Evolutionary conservation across 176 grass and related monocot species (phyloP).

Genomic region (Rhynchospora pubera): DNA sequence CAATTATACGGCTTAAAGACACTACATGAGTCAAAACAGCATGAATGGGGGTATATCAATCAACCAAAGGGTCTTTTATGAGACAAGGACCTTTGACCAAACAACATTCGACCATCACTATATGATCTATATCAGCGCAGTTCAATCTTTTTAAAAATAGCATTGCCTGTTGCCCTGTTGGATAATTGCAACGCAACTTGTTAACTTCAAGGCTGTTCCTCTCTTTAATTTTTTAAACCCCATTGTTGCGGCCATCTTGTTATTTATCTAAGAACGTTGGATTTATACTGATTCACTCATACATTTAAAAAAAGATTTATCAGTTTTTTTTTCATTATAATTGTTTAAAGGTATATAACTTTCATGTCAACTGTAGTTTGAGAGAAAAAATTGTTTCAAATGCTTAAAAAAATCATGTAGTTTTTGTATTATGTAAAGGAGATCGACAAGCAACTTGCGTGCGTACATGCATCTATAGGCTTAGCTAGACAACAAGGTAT

Average conservation of each 20-base stretch:
- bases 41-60: not conserved
- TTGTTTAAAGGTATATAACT: not conserved
- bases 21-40: not conserved
- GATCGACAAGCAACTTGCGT: not conserved
- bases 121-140: not conserved
- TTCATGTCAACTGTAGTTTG: not conserved
- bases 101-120: not conserved
- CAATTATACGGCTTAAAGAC: not conserved
- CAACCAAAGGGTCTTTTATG: not conserved
- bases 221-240: too few relatives aligned
- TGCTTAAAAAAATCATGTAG: not conserved
- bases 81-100: not conserved
- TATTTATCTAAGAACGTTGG: not conserved
- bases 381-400: not conserved
- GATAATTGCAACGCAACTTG: too few relatives aligned
- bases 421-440: not conserved
- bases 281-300: not conserved
- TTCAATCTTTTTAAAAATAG: not conserved
- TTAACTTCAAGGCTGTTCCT: too few relatives aligned
- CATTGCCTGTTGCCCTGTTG: not conserved
- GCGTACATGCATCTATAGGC: too few relatives aligned
- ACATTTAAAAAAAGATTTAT: not conserved
- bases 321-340: not conserved
- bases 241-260: too few relatives aligned
- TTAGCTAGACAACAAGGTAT: not conserved